Evolutionary conservation across 163 green algal genomes (phyloP), one percentile per base, ranked within the genome.

Genomic region (Scenedesmus sp.): DNA sequence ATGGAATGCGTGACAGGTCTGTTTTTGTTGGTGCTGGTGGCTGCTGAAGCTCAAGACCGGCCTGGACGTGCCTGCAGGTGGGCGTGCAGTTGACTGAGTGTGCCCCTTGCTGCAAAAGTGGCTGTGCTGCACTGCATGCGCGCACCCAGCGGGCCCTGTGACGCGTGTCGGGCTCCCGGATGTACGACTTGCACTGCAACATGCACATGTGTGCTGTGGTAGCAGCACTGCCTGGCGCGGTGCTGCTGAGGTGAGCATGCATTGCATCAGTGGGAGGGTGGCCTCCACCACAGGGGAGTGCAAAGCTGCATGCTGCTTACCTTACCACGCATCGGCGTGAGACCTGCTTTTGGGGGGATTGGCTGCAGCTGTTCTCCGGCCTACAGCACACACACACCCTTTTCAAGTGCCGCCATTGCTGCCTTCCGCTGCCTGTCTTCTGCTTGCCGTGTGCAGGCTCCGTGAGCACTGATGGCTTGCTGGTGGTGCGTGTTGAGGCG

Each of bases 251-350:
- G n/a, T 98, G 42, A 96, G 92, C 49, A 88, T 95, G n/a, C 94
- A 98, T 89, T 97, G 99, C 94, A 97, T 99, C 88, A 98, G 95
- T n/a, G 98, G 98, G 1, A n/a, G n/a, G n/a, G n/a, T n/a, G n/a
- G n/a, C n/a, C n/a, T n/a, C n/a, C n/a, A n/a, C n/a, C n/a, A n/a
- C n/a, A n/a, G n/a, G n/a, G n/a, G n/a, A n/a, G n/a, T n/a, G n/a
- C n/a, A n/a, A n/a, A n/a, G n/a, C n/a, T n/a, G n/a, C n/a, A n/a
- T n/a, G n/a, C n/a, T n/a, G n/a, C n/a, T n/a, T n/a, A n/a, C n/a
- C n/a, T n/a, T n/a, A n/a, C n/a, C n/a, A n/a, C n/a, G n/a, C n/a
- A n/a, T n/a, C n/a, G n/a, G n/a, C n/a, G n/a, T n/a, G n/a, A n/a
- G n/a, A n/a, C n/a, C n/a, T n/a, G n/a, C n/a, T n/a, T n/a, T n/a